phyloP scores from a whole-genome alignment of 2,329 filamentous ascomycete genomes.

The Simplicillium aogashimaense region DNA sequence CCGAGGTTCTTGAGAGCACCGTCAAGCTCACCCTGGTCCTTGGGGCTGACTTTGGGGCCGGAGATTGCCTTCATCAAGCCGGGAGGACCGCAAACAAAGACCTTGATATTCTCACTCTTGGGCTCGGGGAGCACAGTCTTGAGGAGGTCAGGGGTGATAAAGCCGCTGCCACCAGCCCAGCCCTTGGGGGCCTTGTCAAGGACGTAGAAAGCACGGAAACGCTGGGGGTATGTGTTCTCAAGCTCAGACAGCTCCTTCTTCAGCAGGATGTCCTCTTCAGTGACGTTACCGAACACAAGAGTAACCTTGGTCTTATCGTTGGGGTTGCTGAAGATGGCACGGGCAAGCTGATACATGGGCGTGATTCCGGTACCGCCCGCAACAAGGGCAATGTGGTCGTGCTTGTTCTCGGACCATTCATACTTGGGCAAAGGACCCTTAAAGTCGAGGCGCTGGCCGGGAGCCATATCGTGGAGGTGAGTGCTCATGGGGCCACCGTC shows the following conservation, averaged over 20 bases:
- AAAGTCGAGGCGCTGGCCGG: slow-evolving; percentile 76
- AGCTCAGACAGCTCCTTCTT: slow-evolving; percentile 76
- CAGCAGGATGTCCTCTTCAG: slow-evolving; percentile 83
- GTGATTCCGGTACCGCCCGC: slow-evolving; percentile 97
- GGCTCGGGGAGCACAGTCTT: slow-evolving; percentile 94
- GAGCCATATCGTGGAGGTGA: slow-evolving; percentile 73
- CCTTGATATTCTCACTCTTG: slow-evolving; percentile 84
- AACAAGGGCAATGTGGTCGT: slow-evolving; percentile 76
- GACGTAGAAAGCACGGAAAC: slow-evolving; percentile 91
- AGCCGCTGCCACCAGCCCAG: slow-evolving; percentile 70
- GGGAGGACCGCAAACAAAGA: slow-evolving; percentile 92
- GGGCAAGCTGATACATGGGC: slow-evolving; percentile 92
- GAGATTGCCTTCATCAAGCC: slow-evolving; percentile 89
- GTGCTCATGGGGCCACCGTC: slow-evolving; percentile 83
- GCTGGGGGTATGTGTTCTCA: slow-evolving; percentile 90
- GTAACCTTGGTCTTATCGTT: slow-evolving; percentile 97
- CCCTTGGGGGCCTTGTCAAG: slow-evolving; percentile 74
- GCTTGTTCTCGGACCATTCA: slow-evolving; percentile 82
- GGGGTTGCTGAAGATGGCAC: slow-evolving; percentile 91
- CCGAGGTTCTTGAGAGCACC: slow-evolving; percentile 79
- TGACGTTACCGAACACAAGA: slow-evolving; percentile 83
- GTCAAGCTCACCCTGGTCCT: slow-evolving; percentile 83
- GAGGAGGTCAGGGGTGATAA: slow-evolving; percentile 80
- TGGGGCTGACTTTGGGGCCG: slow-evolving; percentile 81
- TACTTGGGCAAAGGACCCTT: slow-evolving; percentile 97